phyloP scores from a whole-genome alignment of 495 filamentous ascomycete species.

The Hypoxylon fragiforme region DNA sequence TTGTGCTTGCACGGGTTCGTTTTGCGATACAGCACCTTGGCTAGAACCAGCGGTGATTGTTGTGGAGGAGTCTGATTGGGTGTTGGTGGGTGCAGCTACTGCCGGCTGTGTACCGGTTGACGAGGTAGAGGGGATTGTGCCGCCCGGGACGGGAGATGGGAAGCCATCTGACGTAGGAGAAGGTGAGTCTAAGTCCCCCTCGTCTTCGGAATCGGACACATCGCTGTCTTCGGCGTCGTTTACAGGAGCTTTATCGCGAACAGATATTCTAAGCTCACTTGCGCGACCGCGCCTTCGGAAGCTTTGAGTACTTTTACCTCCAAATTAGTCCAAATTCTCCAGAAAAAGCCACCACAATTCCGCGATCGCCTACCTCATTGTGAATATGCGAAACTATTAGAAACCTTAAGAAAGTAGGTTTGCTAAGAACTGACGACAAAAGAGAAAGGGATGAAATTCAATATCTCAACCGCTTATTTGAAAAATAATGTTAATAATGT shows the following conservation, averaged over 20 bases:
- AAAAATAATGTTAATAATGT: no score
- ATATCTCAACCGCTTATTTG: no score
- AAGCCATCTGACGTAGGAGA: constrained; percentile 18
- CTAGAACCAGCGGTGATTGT: background rate
- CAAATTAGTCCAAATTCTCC: no score
- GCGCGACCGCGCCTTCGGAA: constrained; percentile 23
- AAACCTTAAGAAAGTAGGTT: constrained; percentile 13
- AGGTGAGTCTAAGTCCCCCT: constrained; percentile 19
- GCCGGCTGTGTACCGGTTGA: background rate
- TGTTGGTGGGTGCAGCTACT: background rate
- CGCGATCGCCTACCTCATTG: constrained; percentile 18
- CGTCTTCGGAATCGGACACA: constrained; percentile 16
- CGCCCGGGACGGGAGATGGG: background rate
- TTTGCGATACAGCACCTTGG: background rate
- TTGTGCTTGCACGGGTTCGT: constrained; percentile 11
- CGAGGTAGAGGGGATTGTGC: background rate
- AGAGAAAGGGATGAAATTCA: constrained; percentile 10
- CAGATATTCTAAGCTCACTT: constrained; percentile 13
- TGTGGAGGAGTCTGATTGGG: background rate
- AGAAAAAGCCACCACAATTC: no score
- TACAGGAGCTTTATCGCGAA: constrained; percentile 22
- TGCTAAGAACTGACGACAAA: constrained; percentile 7
- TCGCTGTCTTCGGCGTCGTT: background rate
- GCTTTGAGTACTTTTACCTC: constrained; percentile 8
- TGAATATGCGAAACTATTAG: constrained; percentile 20